Evolutionary conservation across 2,329 filamentous ascomycete species (phyloP).

Genomic region (Phyllachora maydis): DNA sequence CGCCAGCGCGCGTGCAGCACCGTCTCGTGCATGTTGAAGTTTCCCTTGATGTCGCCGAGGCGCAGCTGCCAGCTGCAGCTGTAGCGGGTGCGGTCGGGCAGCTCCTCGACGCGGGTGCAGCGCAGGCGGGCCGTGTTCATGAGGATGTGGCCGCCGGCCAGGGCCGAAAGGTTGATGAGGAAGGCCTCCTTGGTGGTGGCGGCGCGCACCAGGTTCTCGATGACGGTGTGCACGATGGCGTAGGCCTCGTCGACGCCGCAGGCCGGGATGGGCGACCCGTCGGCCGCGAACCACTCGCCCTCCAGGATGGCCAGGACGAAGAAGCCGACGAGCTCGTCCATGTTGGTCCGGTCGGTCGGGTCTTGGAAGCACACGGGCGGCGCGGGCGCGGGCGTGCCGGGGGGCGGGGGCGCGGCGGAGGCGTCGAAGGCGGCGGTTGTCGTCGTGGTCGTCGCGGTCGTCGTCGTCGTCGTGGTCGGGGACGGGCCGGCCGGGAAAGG

Average conservation of each 20-base stretch:
- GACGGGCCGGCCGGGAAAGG: constrained; percentile 1
- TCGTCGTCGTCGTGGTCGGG: constrained; percentile 1
- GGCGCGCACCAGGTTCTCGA: constrained; percentile 28
- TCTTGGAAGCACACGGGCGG: constrained; percentile 8
- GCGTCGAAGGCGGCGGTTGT: constrained; percentile 4
- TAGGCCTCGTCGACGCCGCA: constrained; percentile 29
- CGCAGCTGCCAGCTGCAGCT: constrained; percentile 31
- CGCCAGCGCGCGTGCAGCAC: constrained; percentile 22
- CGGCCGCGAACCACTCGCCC: constrained; percentile 27
- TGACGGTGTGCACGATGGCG: constrained; percentile 29
- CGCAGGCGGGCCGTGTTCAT: constrained; percentile 19
- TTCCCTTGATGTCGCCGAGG: constrained; percentile 28
- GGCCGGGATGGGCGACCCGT: constrained; percentile 18
- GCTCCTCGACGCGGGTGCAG: constrained; percentile 21
- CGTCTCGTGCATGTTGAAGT: constrained; percentile 28
- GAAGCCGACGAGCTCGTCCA: constrained; percentile 32
- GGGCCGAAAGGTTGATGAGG: constrained; percentile 34
- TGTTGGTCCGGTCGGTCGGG: constrained; percentile 27
- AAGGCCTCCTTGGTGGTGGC: constrained; percentile 31
- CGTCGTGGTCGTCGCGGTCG: background rate
- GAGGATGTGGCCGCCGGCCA: constrained; percentile 30
- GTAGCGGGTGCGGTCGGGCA: constrained; percentile 23
- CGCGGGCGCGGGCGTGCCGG: constrained; percentile 2
- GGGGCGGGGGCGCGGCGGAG: constrained; percentile 5
- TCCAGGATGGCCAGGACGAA: constrained; percentile 28